Evolutionary conservation across 768 basidiomycete species (phyloP).

Genomic region (Gyrodon lividus): DNA sequence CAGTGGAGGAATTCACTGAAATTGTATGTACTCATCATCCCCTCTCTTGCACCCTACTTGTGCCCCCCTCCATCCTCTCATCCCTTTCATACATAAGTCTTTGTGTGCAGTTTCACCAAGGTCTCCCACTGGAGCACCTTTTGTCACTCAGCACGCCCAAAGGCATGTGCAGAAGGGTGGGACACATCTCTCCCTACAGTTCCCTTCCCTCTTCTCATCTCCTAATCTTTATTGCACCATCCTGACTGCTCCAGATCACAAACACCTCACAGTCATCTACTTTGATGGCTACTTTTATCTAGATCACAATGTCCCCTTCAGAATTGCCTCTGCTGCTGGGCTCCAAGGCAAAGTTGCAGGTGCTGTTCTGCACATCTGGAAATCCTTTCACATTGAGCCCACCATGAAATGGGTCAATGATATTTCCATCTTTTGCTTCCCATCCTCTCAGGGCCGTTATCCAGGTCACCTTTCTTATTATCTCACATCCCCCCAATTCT

Average conservation of each 20-base stretch:
- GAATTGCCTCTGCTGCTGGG: too few species aligned
- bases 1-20: neutral
- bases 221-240: neutral
- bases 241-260: neutral
- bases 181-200: neutral
- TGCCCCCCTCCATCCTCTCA: neutral
- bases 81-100: neutral
- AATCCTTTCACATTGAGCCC: too few species aligned
- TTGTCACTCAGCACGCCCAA: neutral
- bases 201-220: too few species aligned
- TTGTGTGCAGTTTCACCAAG: neutral
- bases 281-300: neutral
- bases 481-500: neutral
- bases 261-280: neutral
- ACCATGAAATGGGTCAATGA: too few species aligned
- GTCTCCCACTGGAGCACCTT: neutral
- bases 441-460: too few species aligned
- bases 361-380: too few species aligned
- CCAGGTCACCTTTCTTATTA: too few species aligned
- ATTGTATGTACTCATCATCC: neutral
- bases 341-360: too few species aligned
- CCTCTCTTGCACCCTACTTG: neutral
- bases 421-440: too few species aligned
- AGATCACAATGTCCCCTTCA: too few species aligned
- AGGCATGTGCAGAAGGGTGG: neutral